Evolutionary conservation across 768 basidiomycete genomes (phyloP), one percentile per base, ranked within the genome.

Genomic region (Tremella yokohamensis): DNA sequence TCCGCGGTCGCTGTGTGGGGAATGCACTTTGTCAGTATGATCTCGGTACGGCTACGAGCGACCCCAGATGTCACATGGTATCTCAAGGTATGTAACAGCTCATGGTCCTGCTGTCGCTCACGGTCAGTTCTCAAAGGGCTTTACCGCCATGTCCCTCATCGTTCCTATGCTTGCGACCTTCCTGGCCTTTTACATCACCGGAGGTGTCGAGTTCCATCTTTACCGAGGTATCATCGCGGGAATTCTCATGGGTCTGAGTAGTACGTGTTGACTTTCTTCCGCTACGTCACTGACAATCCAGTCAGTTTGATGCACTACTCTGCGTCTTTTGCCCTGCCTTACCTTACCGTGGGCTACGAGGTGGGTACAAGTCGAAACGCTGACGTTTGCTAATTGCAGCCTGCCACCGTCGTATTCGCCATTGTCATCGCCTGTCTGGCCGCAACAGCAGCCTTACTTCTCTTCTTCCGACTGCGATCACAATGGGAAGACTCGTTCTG

Each of bases 251-350:
- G 77, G 77, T 24, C 60, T 71, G n/a, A 76, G 72, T 42, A 71
- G 73, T 74, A 57, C 63, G 70, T 66, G 29, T 15, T 12, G 8
- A 4, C 4, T 18, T 8, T 18, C 22, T 45, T 25, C 25, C 56
- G n/a, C 25, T 34, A 52, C 26, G 38, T n/a, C 25, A 51, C 65
- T 69, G 50, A 66, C 52, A 34, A 42, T 24, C 29, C 25, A 72
- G 72, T 71, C 58, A 66, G 66, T 49, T 55, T 74, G 22, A 75
- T 74, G 74, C 75, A 78, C 62, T 78, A 76, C 57, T 75, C 76
- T 12, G 77, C 77, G 16, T 65, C 74, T 0, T 77, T 78, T 65
- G 48, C 60, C 38, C 62, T 75, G 12, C 76, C 76, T 0, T 52
- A 61, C 26, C 66, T 69, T 40, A 45, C 39, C 40, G 67, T 70